Percentiles rank a stretch among this genome's conserved stretches.
Evolutionary conservation across 768 basidiomycete species (phyloP).

Genomic region (Hortiboletus flavorubellus): DNA sequence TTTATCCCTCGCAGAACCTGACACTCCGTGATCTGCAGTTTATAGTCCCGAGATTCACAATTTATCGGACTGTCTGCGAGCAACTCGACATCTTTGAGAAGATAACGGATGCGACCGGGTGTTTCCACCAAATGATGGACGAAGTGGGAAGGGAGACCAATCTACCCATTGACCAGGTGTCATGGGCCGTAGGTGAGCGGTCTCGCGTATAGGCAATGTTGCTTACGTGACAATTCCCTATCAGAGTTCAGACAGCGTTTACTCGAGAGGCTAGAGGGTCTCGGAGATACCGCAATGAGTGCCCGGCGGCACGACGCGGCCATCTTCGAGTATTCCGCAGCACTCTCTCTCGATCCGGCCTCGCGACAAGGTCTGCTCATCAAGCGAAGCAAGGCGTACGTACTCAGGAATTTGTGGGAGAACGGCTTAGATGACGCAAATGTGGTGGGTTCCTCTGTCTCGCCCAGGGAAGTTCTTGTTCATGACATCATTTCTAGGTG

Average conservation of each 20-base stretch:
- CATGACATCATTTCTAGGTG: too few species aligned
- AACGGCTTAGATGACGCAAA: too few species aligned
- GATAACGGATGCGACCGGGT: not conserved
- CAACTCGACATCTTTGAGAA: not conserved
- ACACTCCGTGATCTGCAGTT: not conserved
- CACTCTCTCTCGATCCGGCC: too few species aligned
- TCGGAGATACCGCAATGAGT: not conserved
- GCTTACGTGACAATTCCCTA: not conserved
- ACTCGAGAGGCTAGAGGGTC: not conserved
- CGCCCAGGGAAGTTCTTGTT: too few species aligned
- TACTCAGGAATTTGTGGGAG: too few species aligned
- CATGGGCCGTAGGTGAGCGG: not conserved
- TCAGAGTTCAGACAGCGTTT: not conserved
- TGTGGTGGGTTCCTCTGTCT: too few species aligned
- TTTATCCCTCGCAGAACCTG: too few species aligned
- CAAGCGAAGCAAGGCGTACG: not conserved
- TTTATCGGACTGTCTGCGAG: not conserved
- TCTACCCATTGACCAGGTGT: not conserved
- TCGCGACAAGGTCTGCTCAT: not conserved
- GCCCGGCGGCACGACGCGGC: not conserved
- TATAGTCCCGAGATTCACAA: not conserved
- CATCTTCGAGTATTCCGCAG: not conserved
- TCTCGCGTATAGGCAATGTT: too few species aligned
- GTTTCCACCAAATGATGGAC: not conserved
- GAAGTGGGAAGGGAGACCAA: not conserved